phyloP scores from a whole-genome alignment of 352 stramenopile species.

The Pilasporangium apinafurcum region DNA sequence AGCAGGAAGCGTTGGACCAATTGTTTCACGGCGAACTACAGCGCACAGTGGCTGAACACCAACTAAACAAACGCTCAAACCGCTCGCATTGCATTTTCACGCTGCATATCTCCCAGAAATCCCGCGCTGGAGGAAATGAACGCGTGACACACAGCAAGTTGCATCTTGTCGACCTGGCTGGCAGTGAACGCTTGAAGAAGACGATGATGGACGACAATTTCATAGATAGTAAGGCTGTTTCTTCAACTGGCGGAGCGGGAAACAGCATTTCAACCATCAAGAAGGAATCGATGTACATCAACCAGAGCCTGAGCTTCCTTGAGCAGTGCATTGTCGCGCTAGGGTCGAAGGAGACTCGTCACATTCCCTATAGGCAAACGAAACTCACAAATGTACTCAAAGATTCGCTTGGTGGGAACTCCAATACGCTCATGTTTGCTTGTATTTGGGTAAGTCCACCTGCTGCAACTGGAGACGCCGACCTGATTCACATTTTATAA shows the following conservation, averaged over 20 bases:
- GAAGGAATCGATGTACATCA: conserved; percentile 97
- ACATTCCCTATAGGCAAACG: conserved; percentile 92
- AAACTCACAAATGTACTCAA: conserved; percentile 94
- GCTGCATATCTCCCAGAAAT: conserved; percentile 89
- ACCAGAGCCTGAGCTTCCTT: conserved; percentile 94
- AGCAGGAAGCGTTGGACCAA: conserved; percentile 89
- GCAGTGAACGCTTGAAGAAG: conserved; percentile 93
- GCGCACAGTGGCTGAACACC: conserved; percentile 90
- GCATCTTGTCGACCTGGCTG: conserved; percentile 93
- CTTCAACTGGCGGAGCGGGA: no score
- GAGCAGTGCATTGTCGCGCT: conserved; percentile 93
- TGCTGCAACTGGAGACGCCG: no score
- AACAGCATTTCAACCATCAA: conserved; percentile 77
- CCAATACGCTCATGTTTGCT: conserved; percentile 93
- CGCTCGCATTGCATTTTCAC: conserved; percentile 93
- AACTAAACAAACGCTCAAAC: conserved; percentile 93
- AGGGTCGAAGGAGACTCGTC: conserved; percentile 48
- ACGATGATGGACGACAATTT: conserved; percentile 77
- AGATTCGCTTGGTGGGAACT: conserved; percentile 94
- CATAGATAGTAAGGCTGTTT: no score
- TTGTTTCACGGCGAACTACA: conserved; percentile 90
- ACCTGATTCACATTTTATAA: background rate
- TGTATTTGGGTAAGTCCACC: conserved; percentile 86
- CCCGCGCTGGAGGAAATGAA: conserved; percentile 58
- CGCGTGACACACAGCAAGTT: conserved; percentile 86